Evolutionary conservation across 768 basidiomycete genomes (phyloP).

Genomic region (Lyophyllum decastes): DNA sequence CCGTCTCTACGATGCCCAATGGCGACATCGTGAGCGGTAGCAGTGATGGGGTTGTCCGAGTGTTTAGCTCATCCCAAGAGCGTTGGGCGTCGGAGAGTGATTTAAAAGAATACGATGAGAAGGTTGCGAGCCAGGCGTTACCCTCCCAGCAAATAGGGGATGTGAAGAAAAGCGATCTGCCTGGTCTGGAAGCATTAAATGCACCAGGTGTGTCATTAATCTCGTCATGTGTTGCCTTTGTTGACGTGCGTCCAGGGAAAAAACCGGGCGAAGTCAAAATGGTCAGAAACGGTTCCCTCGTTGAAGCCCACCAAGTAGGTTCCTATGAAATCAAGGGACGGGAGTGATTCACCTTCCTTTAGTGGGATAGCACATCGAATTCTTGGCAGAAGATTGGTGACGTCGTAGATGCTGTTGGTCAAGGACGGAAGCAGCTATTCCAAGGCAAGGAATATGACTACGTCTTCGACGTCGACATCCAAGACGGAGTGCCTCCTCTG

Average conservation of each 20-base stretch:
- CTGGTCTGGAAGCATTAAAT: slow-evolving; percentile 78
- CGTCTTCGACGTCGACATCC: slow-evolving; percentile 97
- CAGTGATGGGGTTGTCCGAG: slow-evolving; percentile 84
- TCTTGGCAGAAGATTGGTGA: slow-evolving; percentile 95
- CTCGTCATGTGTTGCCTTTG: neutral
- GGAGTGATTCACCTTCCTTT: neutral
- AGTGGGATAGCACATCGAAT: slow-evolving; percentile 78
- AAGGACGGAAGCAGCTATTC: slow-evolving; percentile 88
- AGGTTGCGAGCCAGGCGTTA: slow-evolving; percentile 76
- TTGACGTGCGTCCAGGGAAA: slow-evolving; percentile 54
- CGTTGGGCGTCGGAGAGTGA: slow-evolving; percentile 72
- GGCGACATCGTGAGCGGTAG: slow-evolving; percentile 91
- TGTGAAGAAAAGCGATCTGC: slow-evolving; percentile 88
- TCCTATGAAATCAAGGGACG: neutral
- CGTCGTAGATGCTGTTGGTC: slow-evolving; percentile 93
- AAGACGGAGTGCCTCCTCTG: slow-evolving; percentile 88
- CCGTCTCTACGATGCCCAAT: slow-evolving; percentile 84
- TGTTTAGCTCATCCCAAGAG: slow-evolving; percentile 77
- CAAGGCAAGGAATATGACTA: slow-evolving; percentile 97
- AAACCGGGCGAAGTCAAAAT: slow-evolving; percentile 94
- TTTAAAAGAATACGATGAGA: slow-evolving; percentile 69
- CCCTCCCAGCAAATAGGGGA: slow-evolving; percentile 90
- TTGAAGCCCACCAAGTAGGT: slow-evolving; percentile 86
- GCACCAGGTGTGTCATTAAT: slow-evolving; percentile 57
- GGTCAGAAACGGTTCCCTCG: slow-evolving; percentile 75